Evolutionary conservation across 495 filamentous ascomycete genomes (phyloP), one percentile per base, ranked within the genome.

Genomic region (Penicillium maclennaniae): DNA sequence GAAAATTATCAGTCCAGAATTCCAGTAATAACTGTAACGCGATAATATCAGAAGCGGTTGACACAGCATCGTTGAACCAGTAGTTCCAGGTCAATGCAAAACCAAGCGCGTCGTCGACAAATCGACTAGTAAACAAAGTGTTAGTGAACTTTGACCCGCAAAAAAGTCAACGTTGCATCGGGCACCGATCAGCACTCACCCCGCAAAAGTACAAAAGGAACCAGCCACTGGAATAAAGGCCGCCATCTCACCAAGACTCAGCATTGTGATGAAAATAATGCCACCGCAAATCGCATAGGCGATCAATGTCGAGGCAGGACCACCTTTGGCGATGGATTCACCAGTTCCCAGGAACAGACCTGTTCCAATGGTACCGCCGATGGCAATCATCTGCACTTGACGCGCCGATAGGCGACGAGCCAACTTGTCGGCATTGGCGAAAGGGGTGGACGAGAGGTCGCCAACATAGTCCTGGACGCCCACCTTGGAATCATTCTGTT

Each of bases 291-390:
- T 73, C 19, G 69, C 65, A 48, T 77, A 78, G 25, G 79, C 79
- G 39, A 86, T 78, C 25, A 89, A 62, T 68, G 78, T 87, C 64
- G 75, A 89, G 60, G 72, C 79, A 17, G 85, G 83, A 1, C 85
- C 84, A 44, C 80, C 82, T 25, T 70, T 76, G 1, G 79, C 70
- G 19, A 88, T 73, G 5, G 80, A 80, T 43, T 76, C 73, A 17
- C 84, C 84, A 0, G 77, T 79, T 36, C 83, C 81, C 19, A 87
- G 69, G 59, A 87, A 84, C 25, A 88, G 63, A 28, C 83, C 85
- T 6, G 84, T 87, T 9, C 83, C 82, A 50, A 87, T 86, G 5
- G 83, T 83, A 27, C 82, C 82, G 19, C 80, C 80, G 36, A 85
- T 79, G 14, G 82, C 82, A 37, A 84, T 79, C 76, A 86, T 83